Conservation (phyloP, 139 green algal species). For the Tetradesmus lagerheimii region DNA sequence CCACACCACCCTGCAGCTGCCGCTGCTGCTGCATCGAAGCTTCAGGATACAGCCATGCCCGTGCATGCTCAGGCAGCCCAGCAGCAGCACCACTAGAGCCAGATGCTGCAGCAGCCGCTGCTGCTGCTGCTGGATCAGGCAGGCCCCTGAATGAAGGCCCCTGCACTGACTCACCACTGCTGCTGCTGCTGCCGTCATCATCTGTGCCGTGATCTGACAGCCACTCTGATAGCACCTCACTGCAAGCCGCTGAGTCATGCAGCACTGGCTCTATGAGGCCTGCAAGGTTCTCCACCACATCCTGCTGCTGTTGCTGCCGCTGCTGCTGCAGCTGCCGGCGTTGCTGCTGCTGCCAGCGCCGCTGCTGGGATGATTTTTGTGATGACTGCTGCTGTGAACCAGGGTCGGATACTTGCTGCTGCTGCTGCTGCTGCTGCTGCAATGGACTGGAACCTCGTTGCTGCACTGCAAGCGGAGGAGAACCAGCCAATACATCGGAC, state of each 20-base stretch:
- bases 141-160: background rate
- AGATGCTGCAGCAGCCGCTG: background rate
- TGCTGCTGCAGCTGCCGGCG: conserved; percentile 6
- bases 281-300: conserved; percentile 15
- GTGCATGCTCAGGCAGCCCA: background rate
- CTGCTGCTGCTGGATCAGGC: background rate
- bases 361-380: background rate
- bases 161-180: background rate
- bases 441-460: background rate
- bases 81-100: background rate
- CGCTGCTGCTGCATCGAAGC: background rate
- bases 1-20: background rate
- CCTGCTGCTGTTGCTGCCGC: conserved; percentile 17
- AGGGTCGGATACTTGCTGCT: background rate
- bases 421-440: background rate
- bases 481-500: background rate
- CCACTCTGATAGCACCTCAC: conserved; percentile 38
- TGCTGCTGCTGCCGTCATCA: conserved; percentile 2
- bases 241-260: conserved; percentile 36
- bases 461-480: background rate
- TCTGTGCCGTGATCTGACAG: conserved; percentile 19
- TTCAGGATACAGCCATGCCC: background rate
- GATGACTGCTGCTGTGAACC: background rate
- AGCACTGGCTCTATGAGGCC: conserved; percentile 29
- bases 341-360: background rate